Conservation (phyloP, 164 flowering plant species). For the Houttuynia cordata region DNA sequence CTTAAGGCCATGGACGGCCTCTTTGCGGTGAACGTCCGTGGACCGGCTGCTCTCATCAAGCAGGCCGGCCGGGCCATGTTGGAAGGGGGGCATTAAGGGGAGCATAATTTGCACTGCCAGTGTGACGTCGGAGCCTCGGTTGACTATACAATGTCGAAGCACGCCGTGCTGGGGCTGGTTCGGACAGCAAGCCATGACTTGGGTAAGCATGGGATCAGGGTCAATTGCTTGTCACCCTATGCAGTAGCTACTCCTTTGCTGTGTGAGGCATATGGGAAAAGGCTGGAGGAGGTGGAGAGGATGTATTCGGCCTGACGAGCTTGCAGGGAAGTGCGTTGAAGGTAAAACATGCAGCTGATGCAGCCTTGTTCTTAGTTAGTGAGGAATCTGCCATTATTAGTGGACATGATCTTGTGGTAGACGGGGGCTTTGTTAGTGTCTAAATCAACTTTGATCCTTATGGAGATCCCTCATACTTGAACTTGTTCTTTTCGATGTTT, state of each 20-base stretch:
- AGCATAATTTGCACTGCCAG: constrained; percentile 23
- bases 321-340: constrained; percentile 22
- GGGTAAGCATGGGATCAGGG: constrained; percentile 35
- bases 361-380: constrained; percentile 37
- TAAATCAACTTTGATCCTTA: no score
- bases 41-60: constrained; percentile 10
- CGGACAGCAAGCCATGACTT: constrained; percentile 25
- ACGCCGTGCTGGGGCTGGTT: constrained; percentile 10
- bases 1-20: constrained; percentile 3
- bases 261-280: neutral
- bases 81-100: constrained; percentile 4
- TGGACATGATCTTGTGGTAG: constrained; percentile 35
- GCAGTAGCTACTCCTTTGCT: constrained; percentile 27
- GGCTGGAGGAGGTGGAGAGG: constrained; percentile 17
- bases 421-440: constrained; percentile 21
- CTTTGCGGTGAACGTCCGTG: constrained; percentile 13
- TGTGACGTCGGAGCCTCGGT: constrained; percentile 1
- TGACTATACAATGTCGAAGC: constrained; percentile 17
- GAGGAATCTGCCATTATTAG: constrained; percentile 27
- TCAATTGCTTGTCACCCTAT: constrained; percentile 40
- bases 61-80: constrained; percentile 22
- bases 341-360: constrained; percentile 32
- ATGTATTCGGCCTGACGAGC: neutral
- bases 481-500: no score
- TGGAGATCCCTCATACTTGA: no score